phyloP scores from a whole-genome alignment of 345 rosid species.

The Gossypium mustelinum region DNA sequence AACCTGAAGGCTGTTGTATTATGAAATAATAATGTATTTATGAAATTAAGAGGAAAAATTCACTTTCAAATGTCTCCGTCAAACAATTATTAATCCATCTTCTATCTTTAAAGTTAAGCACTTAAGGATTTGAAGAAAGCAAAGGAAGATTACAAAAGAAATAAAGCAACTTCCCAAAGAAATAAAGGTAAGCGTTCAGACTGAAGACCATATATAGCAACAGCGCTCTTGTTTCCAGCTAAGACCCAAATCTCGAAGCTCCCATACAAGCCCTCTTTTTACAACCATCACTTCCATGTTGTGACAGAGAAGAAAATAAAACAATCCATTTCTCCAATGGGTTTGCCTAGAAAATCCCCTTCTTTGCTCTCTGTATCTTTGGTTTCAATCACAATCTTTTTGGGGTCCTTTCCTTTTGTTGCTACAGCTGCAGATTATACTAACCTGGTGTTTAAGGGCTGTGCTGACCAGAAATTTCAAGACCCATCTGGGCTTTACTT shows the following conservation, averaged over 20 bases:
- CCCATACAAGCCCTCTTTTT: conserved; percentile 6
- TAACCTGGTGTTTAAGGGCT: conserved; percentile 65
- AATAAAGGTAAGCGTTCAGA: not conserved
- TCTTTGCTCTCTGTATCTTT: conserved; percentile 6
- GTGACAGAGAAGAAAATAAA: not conserved
- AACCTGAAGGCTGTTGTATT: not conserved
- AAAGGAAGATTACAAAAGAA: not conserved
- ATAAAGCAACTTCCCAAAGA: not conserved
- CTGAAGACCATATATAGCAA: not conserved
- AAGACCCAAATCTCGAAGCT: conserved; percentile 14
- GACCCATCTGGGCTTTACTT: conserved; percentile 56
- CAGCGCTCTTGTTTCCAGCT: conserved; percentile 1
- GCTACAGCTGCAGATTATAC: conserved; percentile 35
- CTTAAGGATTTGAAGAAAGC: not conserved
- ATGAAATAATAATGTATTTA: not conserved
- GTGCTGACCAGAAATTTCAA: conserved; percentile 56
- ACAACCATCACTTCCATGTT: conserved; percentile 11
- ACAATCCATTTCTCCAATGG: conserved; percentile 14
- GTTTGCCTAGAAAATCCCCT: conserved; percentile 18
- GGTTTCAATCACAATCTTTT: conserved; percentile 21
- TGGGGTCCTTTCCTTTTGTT: conserved; percentile 3
- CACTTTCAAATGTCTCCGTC: not conserved
- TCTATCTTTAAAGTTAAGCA: conserved; percentile 6
- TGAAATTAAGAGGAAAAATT: not conserved
- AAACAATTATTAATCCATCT: conserved; percentile 3